Evolutionary conservation across 1,284 basidiomycete genomes (phyloP).

Genomic region (Agaricales sp.): DNA sequence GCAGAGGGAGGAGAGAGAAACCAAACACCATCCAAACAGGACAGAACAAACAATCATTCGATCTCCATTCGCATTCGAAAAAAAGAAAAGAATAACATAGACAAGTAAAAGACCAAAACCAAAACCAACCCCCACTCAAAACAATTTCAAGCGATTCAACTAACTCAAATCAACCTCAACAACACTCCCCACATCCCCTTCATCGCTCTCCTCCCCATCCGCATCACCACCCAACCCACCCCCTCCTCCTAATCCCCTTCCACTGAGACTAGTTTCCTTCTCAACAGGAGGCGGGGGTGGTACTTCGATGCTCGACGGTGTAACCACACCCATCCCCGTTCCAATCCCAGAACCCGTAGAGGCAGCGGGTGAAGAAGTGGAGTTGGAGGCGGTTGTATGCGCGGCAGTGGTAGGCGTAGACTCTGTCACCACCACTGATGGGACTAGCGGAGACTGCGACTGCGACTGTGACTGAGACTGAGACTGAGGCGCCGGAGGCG

Average conservation of each 20-base stretch:
- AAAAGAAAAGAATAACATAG: background rate
- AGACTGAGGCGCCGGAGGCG: slow-evolving; percentile 15
- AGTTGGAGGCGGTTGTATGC: slow-evolving; percentile 6
- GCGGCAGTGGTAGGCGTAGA: slow-evolving; percentile 5
- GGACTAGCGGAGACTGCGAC: background rate
- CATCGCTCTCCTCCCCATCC: slow-evolving; percentile 48
- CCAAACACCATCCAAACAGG: background rate
- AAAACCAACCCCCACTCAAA: background rate
- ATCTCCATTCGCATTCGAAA: too few species aligned
- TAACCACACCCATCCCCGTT: slow-evolving; percentile 27
- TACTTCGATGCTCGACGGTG: slow-evolving; percentile 60
- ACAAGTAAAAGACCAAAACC: background rate
- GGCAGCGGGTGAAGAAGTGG: slow-evolving; percentile 11
- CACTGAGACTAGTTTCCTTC: slow-evolving; percentile 40
- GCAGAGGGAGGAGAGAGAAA: background rate
- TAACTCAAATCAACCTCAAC: slow-evolving; percentile 49
- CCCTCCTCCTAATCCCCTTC: background rate
- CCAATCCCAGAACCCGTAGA: slow-evolving; percentile 14
- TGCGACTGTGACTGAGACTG: background rate
- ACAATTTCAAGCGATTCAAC: background rate
- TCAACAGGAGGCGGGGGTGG: slow-evolving; percentile 68
- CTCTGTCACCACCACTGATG: slow-evolving; percentile 6
- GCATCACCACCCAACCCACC: slow-evolving; percentile 20
- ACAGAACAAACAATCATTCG: too few species aligned
- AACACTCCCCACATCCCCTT: slow-evolving; percentile 46